phyloP scores from a whole-genome alignment of 2,329 filamentous ascomycete genomes.

The Albifimbria verrucaria region DNA sequence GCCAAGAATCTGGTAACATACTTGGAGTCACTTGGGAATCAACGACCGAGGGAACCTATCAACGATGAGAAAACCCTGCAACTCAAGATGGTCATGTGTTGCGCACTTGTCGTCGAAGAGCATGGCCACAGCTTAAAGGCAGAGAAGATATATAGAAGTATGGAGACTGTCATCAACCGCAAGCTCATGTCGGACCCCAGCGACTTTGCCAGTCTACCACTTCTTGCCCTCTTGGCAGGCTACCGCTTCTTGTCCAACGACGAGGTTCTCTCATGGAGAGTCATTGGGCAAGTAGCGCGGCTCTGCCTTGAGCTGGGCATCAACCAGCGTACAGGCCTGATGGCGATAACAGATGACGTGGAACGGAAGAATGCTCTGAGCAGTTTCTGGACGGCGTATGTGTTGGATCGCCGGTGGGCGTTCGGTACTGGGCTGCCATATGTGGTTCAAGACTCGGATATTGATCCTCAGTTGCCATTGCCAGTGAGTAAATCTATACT shows the following conservation, averaged over 20 bases:
- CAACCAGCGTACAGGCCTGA: constrained; percentile 73
- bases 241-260: constrained; percentile 86
- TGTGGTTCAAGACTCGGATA: constrained; percentile 79
- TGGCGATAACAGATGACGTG: constrained; percentile 64
- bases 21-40: constrained; percentile 53
- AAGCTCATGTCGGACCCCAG: constrained; percentile 54
- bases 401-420: constrained; percentile 82
- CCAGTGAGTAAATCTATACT: constrained; percentile 54
- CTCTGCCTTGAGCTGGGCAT: constrained; percentile 79
- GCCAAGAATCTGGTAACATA: constrained; percentile 68
- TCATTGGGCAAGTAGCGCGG: constrained; percentile 78
- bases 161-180: constrained; percentile 68
- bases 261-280: constrained; percentile 80
- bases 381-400: constrained; percentile 84
- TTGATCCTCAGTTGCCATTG: constrained; percentile 74
- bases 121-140: constrained; percentile 76
- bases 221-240: constrained; percentile 50
- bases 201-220: constrained; percentile 44
- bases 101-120: constrained; percentile 72
- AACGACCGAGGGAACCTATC: constrained; percentile 33
- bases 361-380: constrained; percentile 66
- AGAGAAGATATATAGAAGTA: constrained; percentile 69
- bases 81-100: constrained; percentile 81
- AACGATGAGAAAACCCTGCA: constrained; percentile 58
- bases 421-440: constrained; percentile 88